Percentiles rank a stretch among this genome's conserved stretches.
Evolutionary conservation across 768 basidiomycete species (phyloP).

Genomic region (Suillus lakei): DNA sequence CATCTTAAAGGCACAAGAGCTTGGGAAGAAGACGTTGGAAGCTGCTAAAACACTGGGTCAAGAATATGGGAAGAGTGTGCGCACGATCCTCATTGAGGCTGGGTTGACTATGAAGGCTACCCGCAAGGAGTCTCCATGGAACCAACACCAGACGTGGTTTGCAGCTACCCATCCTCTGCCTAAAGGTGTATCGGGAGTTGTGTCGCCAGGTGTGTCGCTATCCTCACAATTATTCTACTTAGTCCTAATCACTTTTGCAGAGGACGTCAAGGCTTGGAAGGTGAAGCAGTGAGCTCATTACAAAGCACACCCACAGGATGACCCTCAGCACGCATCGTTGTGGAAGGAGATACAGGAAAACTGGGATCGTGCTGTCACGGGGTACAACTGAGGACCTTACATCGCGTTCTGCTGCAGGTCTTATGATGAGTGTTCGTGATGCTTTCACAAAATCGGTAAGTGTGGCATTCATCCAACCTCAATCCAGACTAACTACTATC

Average conservation of each 20-base stretch:
- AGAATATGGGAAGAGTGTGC: conserved; percentile 1
- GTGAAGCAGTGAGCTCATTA: background rate
- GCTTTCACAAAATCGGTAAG: too few relatives aligned
- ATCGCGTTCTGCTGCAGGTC: too few relatives aligned
- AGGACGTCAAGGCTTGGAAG: background rate
- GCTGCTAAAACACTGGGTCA: background rate
- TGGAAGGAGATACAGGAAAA: background rate
- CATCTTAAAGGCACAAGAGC: background rate
- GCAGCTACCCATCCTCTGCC: background rate
- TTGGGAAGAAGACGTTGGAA: background rate
- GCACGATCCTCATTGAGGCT: conserved; percentile 3
- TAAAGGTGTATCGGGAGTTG: background rate
- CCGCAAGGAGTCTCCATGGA: background rate
- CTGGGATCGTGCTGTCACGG: background rate
- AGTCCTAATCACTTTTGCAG: background rate
- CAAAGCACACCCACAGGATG: background rate
- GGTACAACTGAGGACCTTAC: background rate
- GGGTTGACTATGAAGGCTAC: background rate
- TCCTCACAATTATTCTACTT: background rate
- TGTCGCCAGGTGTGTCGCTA: background rate
- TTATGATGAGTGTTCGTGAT: too few relatives aligned
- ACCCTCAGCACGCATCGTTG: background rate
- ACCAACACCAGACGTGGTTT: background rate
- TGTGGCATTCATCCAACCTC: too few relatives aligned
- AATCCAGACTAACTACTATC: too few relatives aligned